Evolutionary conservation across 345 rosid species (phyloP), one percentile per base, ranked within the genome.

Genomic region (Dipteronia sinensis): DNA sequence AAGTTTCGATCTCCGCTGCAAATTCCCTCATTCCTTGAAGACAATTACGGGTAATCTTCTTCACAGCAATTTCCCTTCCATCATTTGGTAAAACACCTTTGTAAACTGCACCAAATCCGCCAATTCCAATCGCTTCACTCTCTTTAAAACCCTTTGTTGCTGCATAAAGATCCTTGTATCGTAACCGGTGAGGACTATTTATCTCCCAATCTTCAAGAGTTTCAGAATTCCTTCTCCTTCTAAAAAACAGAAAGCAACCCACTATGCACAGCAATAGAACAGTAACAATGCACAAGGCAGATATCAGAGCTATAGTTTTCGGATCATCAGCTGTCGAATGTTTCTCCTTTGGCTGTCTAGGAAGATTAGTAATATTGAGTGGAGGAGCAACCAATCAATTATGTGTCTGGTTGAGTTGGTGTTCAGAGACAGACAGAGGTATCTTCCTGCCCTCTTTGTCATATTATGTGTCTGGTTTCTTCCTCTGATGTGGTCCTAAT

Each of bases 351-450:
- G 89, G 88, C 0, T 87, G 85, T n/a, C n/a, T n/a, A n/a, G n/a
- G n/a, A n/a, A n/a, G n/a, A n/a, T n/a, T n/a, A n/a, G n/a, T n/a
- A n/a, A n/a, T n/a, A n/a, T n/a, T n/a, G n/a, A n/a, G n/a, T n/a
- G n/a, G n/a, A n/a, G n/a, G n/a, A n/a, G n/a, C n/a, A n/a, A n/a
- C n/a, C n/a, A n/a, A n/a, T n/a, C n/a, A n/a, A n/a, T n/a, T n/a
- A n/a, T n/a, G n/a, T n/a, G n/a, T n/a, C n/a, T n/a, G n/a, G n/a
- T 92, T 72, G 96, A 95, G 77, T 47, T 92, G 34, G 93, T 95
- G 44, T 92, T 90, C 82, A 86, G 86, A 78, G 98, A 93, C 71
- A 77, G 79, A 62, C 86, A 87, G 25, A 89, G 98, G 99, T 91
- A 68, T 46, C 2, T 76, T 31, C n/a, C 3, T 19, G 51, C n/a